Base-by-base conservation (phyloP, 192 early-diverging fungal genomes). In the Geranomyces variabilis region DNA sequence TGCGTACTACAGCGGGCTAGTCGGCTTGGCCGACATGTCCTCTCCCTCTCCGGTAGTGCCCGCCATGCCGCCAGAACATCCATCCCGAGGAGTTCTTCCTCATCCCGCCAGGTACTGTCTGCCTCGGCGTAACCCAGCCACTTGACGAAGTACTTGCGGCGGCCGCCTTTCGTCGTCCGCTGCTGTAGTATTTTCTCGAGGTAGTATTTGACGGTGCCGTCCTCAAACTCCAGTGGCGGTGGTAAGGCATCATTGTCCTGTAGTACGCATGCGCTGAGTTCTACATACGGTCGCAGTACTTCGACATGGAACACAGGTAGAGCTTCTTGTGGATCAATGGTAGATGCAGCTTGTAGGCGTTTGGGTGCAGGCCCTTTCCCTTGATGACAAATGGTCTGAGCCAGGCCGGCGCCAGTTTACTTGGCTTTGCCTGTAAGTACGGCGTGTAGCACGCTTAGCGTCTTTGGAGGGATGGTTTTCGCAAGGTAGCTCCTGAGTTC, bases 241-340 rank as follows among this genome's bases (percentile, higher is more conserved):
- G 51, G 19, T 55, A 3, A 3, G 6, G 19, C 4, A 6, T 55
- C 21, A 6, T 3, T 7, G 26, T 24, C 7, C 6, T 14, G 15
- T 14, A 55, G 15, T 7, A 14, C 7, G 14, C 3, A 24, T 3
- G 26, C 15, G 21, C 8, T n/a, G 3, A 10, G 22, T 10, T 41
- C 10, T 3, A 47, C 41, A 12, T 29, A 67, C 12, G 34, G 46
- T 33, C 34, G 5, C 48, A 67, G 21, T 14, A 55, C 31, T 5
- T 34, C 30, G 4, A 56, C 51, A 26, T 67, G 66, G 45, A 67
- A 67, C 9, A 67, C 53, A 7, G 66, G 29, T 56, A 67, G 47
- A 67, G 59, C 34, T 61, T 41, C 36, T 41, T 41, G 36, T 41
- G 36, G 5, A 9, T 21, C 7, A 43, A 24, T 36, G 43, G 36